Evolutionary conservation across 2,329 filamentous ascomycete genomes (phyloP).

Genomic region (Epichloe bromicola): DNA sequence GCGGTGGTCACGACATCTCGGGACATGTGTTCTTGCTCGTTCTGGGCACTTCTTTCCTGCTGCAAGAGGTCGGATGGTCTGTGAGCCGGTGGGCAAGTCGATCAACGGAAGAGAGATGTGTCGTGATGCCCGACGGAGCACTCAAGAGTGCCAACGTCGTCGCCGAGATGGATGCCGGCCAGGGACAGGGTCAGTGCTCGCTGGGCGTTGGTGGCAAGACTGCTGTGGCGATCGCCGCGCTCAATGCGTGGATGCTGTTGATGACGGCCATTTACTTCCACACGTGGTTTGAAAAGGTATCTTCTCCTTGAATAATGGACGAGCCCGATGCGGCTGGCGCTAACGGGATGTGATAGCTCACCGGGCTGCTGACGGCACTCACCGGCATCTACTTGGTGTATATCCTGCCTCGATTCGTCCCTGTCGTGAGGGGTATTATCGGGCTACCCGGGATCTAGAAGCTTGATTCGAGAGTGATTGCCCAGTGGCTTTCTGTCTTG

Average conservation of each 20-base stretch:
- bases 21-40: slow-evolving; percentile 92
- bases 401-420: slow-evolving; percentile 37
- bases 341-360: slow-evolving; percentile 25
- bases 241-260: slow-evolving; percentile 90
- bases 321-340: slow-evolving; percentile 11
- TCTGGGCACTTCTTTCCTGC: slow-evolving; percentile 66
- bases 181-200: slow-evolving; percentile 12
- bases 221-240: slow-evolving; percentile 47
- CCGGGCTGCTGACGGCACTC: slow-evolving; percentile 37
- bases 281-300: slow-evolving; percentile 93
- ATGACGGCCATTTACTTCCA: slow-evolving; percentile 99
- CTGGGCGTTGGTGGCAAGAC: slow-evolving; percentile 40
- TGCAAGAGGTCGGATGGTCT: slow-evolving; percentile 63
- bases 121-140: slow-evolving; percentile 54
- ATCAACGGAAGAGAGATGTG: slow-evolving; percentile 46
- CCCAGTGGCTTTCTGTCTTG: too few species aligned
- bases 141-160: slow-evolving; percentile 46
- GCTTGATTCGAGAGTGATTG: too few species aligned
- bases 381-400: slow-evolving; percentile 37
- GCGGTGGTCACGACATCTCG: slow-evolving; percentile 89
- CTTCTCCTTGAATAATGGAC: slow-evolving; percentile 10
- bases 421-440: slow-evolving; percentile 29
- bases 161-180: slow-evolving; percentile 14
- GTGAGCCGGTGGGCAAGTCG: slow-evolving; percentile 28
- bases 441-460: slow-evolving; percentile 31